Percentiles rank a stretch among this genome's conserved stretches.
Conservation (phyloP, 108 stramenopile genomes). For the Tribonema minus region DNA sequence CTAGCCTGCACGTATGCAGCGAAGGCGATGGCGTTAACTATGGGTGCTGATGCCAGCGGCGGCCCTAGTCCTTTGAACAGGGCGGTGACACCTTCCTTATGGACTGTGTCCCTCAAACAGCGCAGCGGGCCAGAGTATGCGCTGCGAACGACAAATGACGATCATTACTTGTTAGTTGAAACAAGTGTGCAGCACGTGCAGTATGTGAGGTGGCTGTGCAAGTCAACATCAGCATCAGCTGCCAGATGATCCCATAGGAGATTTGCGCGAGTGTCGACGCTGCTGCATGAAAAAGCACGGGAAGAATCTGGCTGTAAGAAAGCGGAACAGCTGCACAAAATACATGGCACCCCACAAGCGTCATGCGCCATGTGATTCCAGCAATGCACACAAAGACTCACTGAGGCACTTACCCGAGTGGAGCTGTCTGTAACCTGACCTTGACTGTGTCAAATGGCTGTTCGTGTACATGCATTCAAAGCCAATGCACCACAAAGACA, state of each 20-base stretch:
- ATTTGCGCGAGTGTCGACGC: too few relatives aligned
- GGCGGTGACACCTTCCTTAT: constrained; percentile 33
- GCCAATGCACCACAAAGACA: background rate
- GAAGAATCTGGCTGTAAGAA: too few relatives aligned
- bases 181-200: background rate
- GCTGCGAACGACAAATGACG: background rate
- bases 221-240: too few relatives aligned
- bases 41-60: constrained; percentile 70
- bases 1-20: constrained; percentile 69
- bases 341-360: too few relatives aligned
- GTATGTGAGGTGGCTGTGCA: background rate
- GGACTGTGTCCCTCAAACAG: background rate
- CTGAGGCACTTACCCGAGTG: too few relatives aligned
- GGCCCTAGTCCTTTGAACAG: constrained; percentile 79
- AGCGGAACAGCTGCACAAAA: too few relatives aligned
- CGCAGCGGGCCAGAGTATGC: too few relatives aligned
- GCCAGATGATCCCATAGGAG: background rate
- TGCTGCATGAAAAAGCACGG: too few relatives aligned
- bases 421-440: constrained; percentile 58
- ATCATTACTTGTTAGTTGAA: background rate
- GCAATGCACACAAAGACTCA: too few relatives aligned
- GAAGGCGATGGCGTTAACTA: constrained; percentile 82
- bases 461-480: background rate
- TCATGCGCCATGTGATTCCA: too few relatives aligned
- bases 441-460: constrained; percentile 91